These are phyloP conservation scores for Ceratocystis destructans DNA, from an alignment of 2,329 filamentous ascomycete species.

Conservation along the genomic window DNA sequence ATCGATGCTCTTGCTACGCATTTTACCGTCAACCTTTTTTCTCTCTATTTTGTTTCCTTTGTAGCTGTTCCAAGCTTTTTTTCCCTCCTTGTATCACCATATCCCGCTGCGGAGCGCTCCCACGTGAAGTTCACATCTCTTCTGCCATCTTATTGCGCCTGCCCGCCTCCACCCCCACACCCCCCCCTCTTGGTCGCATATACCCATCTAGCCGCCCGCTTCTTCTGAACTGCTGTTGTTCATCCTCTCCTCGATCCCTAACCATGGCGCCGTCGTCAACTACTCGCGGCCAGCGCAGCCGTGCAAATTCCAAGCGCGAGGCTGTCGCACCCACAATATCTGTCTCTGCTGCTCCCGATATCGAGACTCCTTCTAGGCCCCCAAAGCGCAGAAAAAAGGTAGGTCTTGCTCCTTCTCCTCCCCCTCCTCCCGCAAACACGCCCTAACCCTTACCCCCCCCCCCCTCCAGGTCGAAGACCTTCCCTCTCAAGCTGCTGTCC, in stretches of 20 bases:
- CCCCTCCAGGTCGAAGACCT: conserved; percentile 28
- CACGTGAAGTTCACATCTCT: background rate
- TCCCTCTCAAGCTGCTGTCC: conserved; percentile 20
- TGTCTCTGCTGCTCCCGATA: conserved; percentile 29
- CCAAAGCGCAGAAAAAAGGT: conserved; percentile 52
- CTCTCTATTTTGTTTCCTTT: conserved; percentile 5
- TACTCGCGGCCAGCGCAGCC: conserved; percentile 29
- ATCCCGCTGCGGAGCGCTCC: too few species aligned
- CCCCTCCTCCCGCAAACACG: conserved; percentile 11
- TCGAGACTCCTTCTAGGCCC: conserved; percentile 48
- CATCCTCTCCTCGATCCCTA: background rate
- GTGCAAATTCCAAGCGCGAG: conserved; percentile 24
- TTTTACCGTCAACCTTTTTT: background rate
- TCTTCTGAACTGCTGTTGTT: background rate
- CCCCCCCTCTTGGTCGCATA: background rate
- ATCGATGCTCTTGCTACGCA: background rate
- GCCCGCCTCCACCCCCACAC: background rate
- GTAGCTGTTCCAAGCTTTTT: conserved; percentile 3
- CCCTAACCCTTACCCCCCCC: background rate
- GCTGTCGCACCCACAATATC: conserved; percentile 22
- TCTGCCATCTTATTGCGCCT: background rate
- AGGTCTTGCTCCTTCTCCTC: conserved; percentile 21
- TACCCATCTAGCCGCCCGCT: background rate
- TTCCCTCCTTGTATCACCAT: background rate
- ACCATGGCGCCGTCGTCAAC: conserved; percentile 13